phyloP scores from a whole-genome alignment of 805 yeast species.

The Wickerhamomyces bisporus region DNA sequence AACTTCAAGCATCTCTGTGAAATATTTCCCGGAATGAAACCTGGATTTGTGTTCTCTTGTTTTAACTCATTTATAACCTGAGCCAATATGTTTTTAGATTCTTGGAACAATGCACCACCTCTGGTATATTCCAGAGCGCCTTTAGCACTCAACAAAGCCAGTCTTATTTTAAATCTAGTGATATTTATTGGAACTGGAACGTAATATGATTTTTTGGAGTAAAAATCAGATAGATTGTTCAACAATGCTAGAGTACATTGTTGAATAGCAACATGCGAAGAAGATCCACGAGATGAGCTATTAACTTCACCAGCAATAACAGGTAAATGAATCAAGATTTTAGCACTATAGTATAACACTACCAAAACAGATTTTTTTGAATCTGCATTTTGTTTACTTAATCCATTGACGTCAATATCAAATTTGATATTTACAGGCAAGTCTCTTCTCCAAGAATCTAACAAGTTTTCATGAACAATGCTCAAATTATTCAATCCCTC shows the following conservation, averaged over 20 bases:
- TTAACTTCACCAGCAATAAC: conserved; percentile 37
- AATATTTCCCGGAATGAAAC: conserved; percentile 56
- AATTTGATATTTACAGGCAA: conserved; percentile 58
- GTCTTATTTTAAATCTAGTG: conserved; percentile 57
- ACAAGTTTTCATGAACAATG: conserved; percentile 51
- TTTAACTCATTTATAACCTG: conserved; percentile 46
- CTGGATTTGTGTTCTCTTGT: conserved; percentile 36
- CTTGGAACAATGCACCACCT: conserved; percentile 76
- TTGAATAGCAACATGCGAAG: conserved; percentile 63
- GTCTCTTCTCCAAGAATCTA: conserved; percentile 76
- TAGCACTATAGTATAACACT: conserved; percentile 56
- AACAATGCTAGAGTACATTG: conserved; percentile 62
- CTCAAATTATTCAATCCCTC: conserved; percentile 26
- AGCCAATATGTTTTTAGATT: conserved; percentile 52
- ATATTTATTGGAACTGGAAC: conserved; percentile 62
- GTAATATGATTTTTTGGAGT: conserved; percentile 35
- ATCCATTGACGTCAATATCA: conserved; percentile 57
- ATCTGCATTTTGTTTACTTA: conserved; percentile 25
- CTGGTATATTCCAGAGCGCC: conserved; percentile 79
- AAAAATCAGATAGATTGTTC: conserved; percentile 41
- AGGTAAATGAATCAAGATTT: conserved; percentile 60
- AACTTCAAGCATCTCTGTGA: conserved; percentile 51
- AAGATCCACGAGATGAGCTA: conserved; percentile 31
- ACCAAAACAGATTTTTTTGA: conserved; percentile 46
- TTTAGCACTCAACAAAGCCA: conserved; percentile 60